Conservation (phyloP, 73 alveolate species). For the Halteria grandinella region DNA sequence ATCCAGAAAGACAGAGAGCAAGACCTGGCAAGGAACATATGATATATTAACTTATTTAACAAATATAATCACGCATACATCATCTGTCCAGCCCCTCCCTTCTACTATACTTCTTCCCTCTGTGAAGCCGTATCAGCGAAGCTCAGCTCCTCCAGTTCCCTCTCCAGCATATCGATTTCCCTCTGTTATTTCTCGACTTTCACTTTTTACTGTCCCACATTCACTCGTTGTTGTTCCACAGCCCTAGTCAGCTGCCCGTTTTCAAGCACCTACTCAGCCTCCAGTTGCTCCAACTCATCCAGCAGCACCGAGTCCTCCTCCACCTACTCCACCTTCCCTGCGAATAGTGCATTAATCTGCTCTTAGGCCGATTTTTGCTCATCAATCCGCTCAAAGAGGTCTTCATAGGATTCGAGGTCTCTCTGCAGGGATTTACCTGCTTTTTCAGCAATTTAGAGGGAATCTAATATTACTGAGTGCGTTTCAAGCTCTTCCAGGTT, state of each 20-base stretch:
- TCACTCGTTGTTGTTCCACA: no score
- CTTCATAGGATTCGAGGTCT: constrained; percentile 40
- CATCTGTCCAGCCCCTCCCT: no score
- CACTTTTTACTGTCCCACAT: no score
- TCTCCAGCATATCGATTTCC: no score
- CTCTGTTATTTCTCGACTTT: no score
- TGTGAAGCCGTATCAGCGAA: no score
- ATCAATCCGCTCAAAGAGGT: constrained; percentile 29
- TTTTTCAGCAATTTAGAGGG: constrained; percentile 25
- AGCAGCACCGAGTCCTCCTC: constrained; percentile 10
- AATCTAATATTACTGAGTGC: constrained; percentile 12
- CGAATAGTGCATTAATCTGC: background rate
- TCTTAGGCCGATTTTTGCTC: background rate
- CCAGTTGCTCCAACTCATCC: constrained; percentile 22
- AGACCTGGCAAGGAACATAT: constrained; percentile 32
- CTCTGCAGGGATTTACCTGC: constrained; percentile 11
- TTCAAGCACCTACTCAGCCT: background rate
- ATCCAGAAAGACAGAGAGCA: constrained; percentile 64
- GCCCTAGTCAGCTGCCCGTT: no score
- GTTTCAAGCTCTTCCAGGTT: constrained; percentile 1
- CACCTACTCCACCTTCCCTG: background rate
- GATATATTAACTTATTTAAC: no score
- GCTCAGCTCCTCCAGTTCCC: no score
- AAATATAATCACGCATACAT: no score
- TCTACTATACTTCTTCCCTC: no score